Evolutionary conservation across 768 basidiomycete genomes (phyloP), one percentile per base, ranked within the genome.

Genomic region (Suillus subaureus): DNA sequence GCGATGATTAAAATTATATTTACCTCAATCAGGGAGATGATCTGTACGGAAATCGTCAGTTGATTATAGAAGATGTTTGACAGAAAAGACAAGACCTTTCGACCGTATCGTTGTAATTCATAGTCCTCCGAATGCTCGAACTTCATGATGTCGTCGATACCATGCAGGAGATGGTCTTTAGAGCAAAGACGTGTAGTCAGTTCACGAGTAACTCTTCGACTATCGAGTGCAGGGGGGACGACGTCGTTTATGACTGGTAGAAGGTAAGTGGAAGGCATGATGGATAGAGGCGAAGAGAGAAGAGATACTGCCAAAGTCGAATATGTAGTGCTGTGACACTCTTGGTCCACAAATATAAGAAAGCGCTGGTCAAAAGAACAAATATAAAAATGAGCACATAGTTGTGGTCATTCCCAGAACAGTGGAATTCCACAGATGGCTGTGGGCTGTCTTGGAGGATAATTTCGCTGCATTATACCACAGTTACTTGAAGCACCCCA

Each of bases 1-100:
- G n/a, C 16, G 8, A n/a, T 2, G 9, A 54, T 35, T 6, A 52
- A 42, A 26, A 37, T 57, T 64, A 66, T 69, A 69, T 64, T 75
- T 80, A 87, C 86, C 85, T 87, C 85, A 55, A 81, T 75, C 64
- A 87, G 68, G 23, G 79, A 74, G 61, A 87, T 77, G 61, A 87
- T 77, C 86, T 87, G 68, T 47, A 33, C 16, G 15, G 26, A 28
- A 28, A 42, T 64, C 13, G 37, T 52, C 37, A 60, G 16, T 40
- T 3, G 43, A 33, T 73, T 45, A 70, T 64, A 69, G 54, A 61
- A 51, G 23, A 37, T 8, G 6, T 26, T 42, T 39, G 42, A 33
- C 40, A 39, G 40, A 0, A 28, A 23, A 21, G 51, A 21, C 1
- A 21, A 21, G 2, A 73, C 75, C 72, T 77, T 77, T 70, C 74